Base-by-base conservation (phyloP, 1,284 basidiomycete species). In the Pseudozyma sp. region DNA sequence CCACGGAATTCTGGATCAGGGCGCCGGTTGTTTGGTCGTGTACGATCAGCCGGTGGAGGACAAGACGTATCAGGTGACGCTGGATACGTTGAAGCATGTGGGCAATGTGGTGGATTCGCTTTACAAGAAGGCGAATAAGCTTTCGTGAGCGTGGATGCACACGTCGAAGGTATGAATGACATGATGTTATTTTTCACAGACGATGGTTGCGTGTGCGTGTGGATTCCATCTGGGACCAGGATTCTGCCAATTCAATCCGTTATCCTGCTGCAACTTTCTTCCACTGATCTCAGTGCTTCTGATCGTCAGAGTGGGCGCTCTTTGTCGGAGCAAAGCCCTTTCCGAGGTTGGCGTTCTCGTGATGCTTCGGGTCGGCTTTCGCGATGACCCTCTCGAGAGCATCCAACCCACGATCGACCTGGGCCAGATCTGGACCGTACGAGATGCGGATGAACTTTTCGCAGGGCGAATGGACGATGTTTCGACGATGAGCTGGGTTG, bases 1-100 rank as follows among this genome's bases (percentile, higher is more conserved):
- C 80, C 89, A 94, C 74, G 96, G 96, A 7, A 94, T 98, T 4
- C 87, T 99, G 24, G 96, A 98, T 84, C 96, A 98, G 85, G 94
- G 94, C 17, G 89, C 92, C 0, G 95, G 95, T 0, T 97, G 94
- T 81, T 86, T 98, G 50, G 87, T 97, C 52, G 90, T 98, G 17
- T 97, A 92, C 78, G 94, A 97, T 63, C 88, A 93, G 82, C 89
- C 90, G 0, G 90, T 92, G 78, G 89, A 90, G 9, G 94, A 97
- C 16, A 90, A 91, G 65, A 90, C 92, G 67, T 97, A 96, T 83
- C 90, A 91, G 4, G 90, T 92, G 1, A 92, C 93, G 6, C 91
- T 97, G 60, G 90, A 94, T 50, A 96, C 94, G 6, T 87, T 97
- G 66, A 93, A 91, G 81, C 91, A 97, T 82, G 91, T 97, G 1